Percentiles rank a stretch among this genome's conserved stretches.
phyloP scores from a whole-genome alignment of 306 rosid genomes.

The Carpinus fangiana region DNA sequence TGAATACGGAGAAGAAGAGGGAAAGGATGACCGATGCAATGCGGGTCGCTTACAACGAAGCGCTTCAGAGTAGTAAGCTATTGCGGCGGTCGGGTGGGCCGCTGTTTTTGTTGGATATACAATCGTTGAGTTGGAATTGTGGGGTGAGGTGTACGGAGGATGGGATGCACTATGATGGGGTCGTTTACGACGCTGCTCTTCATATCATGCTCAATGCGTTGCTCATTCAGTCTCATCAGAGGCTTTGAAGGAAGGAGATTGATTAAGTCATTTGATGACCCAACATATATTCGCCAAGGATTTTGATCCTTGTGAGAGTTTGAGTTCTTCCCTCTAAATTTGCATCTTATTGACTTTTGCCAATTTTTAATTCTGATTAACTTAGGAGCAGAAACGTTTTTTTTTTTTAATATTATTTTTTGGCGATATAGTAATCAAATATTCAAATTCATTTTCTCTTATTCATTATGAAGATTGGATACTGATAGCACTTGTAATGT shows the following conservation, averaged over 20 bases:
- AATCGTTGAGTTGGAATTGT: constrained; percentile 88
- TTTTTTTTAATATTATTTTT: constrained; percentile 15
- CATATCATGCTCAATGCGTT: constrained; percentile 84
- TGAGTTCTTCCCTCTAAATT: constrained; percentile 34
- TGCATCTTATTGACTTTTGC: constrained; percentile 17
- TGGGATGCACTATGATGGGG: constrained; percentile 83
- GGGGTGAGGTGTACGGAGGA: constrained; percentile 88
- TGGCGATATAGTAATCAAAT: constrained; percentile 36
- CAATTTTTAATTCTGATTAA: constrained; percentile 27
- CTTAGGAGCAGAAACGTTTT: constrained; percentile 40
- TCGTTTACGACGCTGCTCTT: constrained; percentile 78
- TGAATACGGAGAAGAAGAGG: constrained; percentile 85
- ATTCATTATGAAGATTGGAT: constrained; percentile 31
- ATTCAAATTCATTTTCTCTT: constrained; percentile 26
- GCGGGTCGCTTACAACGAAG: constrained; percentile 59
- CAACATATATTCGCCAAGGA: background rate
- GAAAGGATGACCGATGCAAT: constrained; percentile 70
- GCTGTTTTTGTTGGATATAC: constrained; percentile 62
- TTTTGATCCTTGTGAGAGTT: constrained; percentile 39
- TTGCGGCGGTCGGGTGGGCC: constrained; percentile 73
- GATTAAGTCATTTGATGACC: constrained; percentile 25
- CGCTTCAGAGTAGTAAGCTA: constrained; percentile 52
- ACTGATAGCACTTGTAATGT: constrained; percentile 49
- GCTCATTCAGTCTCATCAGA: constrained; percentile 95
- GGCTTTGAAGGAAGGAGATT: constrained; percentile 52